These are phyloP conservation scores for Lentithecium fluviatile DNA, from an alignment of 495 filamentous ascomycete species.

Conservation along the genomic window DNA sequence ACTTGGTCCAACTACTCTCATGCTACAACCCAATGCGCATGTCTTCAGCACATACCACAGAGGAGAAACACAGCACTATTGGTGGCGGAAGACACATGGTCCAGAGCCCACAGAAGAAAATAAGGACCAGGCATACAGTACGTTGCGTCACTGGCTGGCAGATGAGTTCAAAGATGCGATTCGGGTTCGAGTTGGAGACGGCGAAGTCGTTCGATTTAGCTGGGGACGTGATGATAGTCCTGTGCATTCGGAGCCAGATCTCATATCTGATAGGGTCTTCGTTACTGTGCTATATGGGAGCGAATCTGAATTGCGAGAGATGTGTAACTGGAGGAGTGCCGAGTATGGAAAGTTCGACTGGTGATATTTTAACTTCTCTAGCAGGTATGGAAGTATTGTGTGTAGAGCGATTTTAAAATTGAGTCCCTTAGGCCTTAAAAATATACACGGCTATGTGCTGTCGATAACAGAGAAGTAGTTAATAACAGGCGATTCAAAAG, in stretches of 20 bases:
- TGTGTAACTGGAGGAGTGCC: neutral
- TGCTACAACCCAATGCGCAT: neutral
- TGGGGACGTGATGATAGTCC: constrained; percentile 9
- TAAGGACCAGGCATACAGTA: neutral
- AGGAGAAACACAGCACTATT: neutral
- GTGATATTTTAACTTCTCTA: too few species aligned
- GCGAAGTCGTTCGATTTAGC: constrained; percentile 1
- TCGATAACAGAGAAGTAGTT: too few species aligned
- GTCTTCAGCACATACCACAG: neutral
- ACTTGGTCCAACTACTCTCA: neutral
- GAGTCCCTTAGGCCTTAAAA: too few species aligned
- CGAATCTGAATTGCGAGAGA: neutral
- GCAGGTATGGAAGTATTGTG: too few species aligned
- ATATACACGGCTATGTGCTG: too few species aligned
- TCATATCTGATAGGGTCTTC: constrained; percentile 1
- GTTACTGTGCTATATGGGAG: constrained; percentile 9
- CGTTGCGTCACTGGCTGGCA: neutral
- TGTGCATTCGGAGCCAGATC: constrained; percentile 5
- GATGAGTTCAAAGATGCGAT: neutral
- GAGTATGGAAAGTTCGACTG: too few species aligned
- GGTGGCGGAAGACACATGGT: neutral
- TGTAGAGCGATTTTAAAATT: too few species aligned
- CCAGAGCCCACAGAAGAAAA: neutral
- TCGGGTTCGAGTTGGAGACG: neutral
- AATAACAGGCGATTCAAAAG: too few species aligned